Conservation (phyloP, 2,329 filamentous ascomycete species). For the Cryphonectria japonica region DNA sequence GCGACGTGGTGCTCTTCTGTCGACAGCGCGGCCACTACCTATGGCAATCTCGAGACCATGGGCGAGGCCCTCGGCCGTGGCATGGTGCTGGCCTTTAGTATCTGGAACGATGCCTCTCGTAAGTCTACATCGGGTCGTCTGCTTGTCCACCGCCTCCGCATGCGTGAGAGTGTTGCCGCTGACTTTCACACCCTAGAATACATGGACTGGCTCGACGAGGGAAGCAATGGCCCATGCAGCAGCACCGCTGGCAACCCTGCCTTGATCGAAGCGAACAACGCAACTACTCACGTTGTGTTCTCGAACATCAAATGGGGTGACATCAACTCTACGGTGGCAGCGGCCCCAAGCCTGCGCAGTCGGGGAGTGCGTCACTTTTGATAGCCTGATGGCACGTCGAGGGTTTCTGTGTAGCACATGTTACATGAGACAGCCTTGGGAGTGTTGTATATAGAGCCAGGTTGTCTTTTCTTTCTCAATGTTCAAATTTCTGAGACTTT, state of each 20-base stretch:
- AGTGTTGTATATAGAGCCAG: neutral
- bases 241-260: conserved; percentile 51
- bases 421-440: neutral
- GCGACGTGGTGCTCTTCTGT: conserved; percentile 51
- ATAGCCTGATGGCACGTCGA: too few species aligned
- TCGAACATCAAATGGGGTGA: conserved; percentile 58
- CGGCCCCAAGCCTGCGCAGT: neutral
- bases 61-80: conserved; percentile 44
- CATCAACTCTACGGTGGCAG: conserved; percentile 48
- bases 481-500: neutral
- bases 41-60: conserved; percentile 41
- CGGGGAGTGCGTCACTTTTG: neutral
- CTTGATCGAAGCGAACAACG: conserved; percentile 47
- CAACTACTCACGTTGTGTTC: conserved; percentile 50
- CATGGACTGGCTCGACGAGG: conserved; percentile 56
- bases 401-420: neutral
- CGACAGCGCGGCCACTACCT: conserved; percentile 26
- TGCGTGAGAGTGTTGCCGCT: neutral
- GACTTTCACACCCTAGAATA: conserved; percentile 34
- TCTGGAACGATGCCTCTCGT: conserved; percentile 51
- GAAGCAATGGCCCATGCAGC: conserved; percentile 51
- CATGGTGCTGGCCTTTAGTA: conserved; percentile 50
- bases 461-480: neutral
- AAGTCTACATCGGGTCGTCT: neutral
- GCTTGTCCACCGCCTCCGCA: neutral